These are phyloP conservation scores for Sungouiozyma intestinalis DNA, from an alignment of 805 yeast genomes.

Conservation along the genomic window DNA sequence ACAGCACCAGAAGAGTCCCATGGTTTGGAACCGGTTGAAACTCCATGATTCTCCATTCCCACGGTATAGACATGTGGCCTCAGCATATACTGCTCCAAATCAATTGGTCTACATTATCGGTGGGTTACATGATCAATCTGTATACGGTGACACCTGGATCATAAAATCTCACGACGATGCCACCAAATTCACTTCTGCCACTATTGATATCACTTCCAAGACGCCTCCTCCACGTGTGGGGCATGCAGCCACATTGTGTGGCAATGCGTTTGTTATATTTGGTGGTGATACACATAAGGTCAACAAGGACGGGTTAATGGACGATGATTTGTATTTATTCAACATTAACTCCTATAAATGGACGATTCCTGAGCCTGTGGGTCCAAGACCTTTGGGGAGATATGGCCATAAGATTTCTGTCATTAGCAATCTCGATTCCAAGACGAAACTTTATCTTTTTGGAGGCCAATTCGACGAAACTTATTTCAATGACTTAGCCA, in stretches of 20 bases:
- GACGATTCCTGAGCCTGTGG: slow-evolving; percentile 68
- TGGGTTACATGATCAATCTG: slow-evolving; percentile 85
- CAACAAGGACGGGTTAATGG: slow-evolving; percentile 70
- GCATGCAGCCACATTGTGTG: slow-evolving; percentile 83
- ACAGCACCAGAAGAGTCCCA: not conserved
- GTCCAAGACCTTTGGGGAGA: slow-evolving; percentile 78
- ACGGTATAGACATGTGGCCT: slow-evolving; percentile 84
- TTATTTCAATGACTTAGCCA: slow-evolving; percentile 71
- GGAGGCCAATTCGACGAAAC: slow-evolving; percentile 92
- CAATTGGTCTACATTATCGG: slow-evolving; percentile 87
- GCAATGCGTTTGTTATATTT: slow-evolving; percentile 88
- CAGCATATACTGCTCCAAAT: slow-evolving; percentile 62
- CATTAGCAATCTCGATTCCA: slow-evolving; percentile 49
- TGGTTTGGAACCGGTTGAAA: slow-evolving; percentile 51
- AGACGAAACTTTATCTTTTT: slow-evolving; percentile 61
- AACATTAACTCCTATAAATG: slow-evolving; percentile 67
- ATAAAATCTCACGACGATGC: slow-evolving; percentile 37
- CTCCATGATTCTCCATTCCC: slow-evolving; percentile 80
- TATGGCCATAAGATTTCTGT: slow-evolving; percentile 89
- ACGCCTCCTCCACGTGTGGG: slow-evolving; percentile 96
- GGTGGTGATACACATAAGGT: slow-evolving; percentile 92
- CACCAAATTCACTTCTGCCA: slow-evolving; percentile 32
- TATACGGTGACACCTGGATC: slow-evolving; percentile 93
- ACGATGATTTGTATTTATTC: slow-evolving; percentile 81
- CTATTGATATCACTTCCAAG: slow-evolving; percentile 62